Evolutionary conservation across 1,284 basidiomycete species (phyloP).

Genomic region (Trichosporon faecale): DNA sequence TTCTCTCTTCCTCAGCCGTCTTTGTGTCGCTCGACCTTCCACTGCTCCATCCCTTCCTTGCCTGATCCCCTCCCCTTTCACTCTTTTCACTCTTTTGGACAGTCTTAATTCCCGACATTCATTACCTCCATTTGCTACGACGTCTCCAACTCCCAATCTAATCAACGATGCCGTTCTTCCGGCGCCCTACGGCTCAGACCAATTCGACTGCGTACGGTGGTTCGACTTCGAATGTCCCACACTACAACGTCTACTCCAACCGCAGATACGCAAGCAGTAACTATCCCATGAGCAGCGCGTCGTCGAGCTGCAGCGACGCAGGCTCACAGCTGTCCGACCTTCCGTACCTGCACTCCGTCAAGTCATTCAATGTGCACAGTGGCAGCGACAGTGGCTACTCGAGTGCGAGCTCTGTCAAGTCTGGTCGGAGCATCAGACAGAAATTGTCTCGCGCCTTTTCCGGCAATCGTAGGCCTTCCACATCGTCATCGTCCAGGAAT

Average conservation of each 20-base stretch:
- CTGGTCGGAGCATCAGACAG: background rate
- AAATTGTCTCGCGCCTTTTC: background rate
- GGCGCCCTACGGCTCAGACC: background rate
- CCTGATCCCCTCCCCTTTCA: background rate
- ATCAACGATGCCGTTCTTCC: background rate
- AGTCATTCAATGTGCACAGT: background rate
- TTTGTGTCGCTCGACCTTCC: background rate
- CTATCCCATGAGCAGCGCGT: background rate
- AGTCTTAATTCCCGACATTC: background rate
- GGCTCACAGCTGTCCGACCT: background rate
- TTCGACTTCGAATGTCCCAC: background rate
- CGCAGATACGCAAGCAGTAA: background rate
- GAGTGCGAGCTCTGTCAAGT: background rate
- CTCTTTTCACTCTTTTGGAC: background rate
- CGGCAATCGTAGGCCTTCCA: background rate
- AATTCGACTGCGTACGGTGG: background rate
- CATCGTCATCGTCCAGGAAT: background rate
- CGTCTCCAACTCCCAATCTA: too few relatives aligned
- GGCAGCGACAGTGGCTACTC: background rate
- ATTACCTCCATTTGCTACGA: background rate
- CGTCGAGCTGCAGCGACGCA: background rate
- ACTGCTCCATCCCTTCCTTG: background rate
- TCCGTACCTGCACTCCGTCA: background rate
- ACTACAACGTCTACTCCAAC: background rate
- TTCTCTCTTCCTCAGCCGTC: background rate